phyloP scores from a whole-genome alignment of 2,329 filamentous ascomycete genomes.

The Drechslera avenae region DNA sequence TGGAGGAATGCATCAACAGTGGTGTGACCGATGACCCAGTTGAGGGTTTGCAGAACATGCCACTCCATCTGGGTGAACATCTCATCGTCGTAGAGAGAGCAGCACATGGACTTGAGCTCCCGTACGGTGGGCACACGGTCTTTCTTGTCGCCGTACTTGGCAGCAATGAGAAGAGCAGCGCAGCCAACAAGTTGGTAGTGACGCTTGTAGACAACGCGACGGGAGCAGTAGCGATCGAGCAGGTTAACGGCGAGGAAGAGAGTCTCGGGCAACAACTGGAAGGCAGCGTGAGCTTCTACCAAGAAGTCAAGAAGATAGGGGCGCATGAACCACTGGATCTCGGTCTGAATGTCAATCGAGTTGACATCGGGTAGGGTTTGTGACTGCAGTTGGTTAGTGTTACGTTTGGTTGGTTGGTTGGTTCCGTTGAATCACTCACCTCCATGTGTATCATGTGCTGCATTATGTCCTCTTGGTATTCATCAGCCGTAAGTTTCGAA shows the following conservation, averaged over 20 bases:
- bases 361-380: constrained; percentile 94
- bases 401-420: constrained; percentile 1
- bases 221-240: constrained; percentile 96
- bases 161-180: constrained; percentile 91
- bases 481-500: constrained; percentile 80
- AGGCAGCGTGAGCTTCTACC: constrained; percentile 94
- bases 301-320: constrained; percentile 98
- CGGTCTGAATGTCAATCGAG: constrained; percentile 97
- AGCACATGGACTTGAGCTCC: constrained; percentile 99
- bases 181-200: constrained; percentile 98
- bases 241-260: constrained; percentile 96
- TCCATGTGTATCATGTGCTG: constrained; percentile 97
- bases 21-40: constrained; percentile 94
- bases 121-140: constrained; percentile 96
- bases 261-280: constrained; percentile 90
- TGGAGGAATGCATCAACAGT: constrained; percentile 95
- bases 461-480: constrained; percentile 94
- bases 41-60: constrained; percentile 96
- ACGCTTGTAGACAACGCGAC: constrained; percentile 96
- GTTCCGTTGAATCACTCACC: constrained; percentile 45
- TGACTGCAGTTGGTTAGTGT: constrained; percentile 56
- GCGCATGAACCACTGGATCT: constrained; percentile 99
- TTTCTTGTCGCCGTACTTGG: constrained; percentile 99
- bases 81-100: constrained; percentile 94
- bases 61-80: constrained; percentile 99